Evolutionary conservation across 2,329 filamentous ascomycete species (phyloP).

Genomic region (Diaporthe sp.): DNA sequence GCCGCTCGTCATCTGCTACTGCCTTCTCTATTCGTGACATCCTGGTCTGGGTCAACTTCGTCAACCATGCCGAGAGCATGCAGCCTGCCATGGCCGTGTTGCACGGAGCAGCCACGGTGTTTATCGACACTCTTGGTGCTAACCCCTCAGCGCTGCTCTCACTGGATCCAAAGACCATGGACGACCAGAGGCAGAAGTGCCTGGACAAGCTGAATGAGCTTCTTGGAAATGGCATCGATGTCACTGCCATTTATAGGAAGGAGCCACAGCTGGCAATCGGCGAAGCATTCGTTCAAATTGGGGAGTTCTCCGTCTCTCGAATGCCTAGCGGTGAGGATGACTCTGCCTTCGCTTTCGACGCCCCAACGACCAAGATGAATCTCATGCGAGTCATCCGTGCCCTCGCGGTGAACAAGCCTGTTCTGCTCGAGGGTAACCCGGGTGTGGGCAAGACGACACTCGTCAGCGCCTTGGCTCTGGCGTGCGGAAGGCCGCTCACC

Average conservation of each 20-base stretch:
- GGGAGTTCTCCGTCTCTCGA: constrained; percentile 79
- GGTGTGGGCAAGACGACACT: constrained; percentile 98
- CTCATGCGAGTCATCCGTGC: constrained; percentile 92
- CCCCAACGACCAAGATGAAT: constrained; percentile 91
- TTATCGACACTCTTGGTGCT: constrained; percentile 93
- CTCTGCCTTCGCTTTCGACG: constrained; percentile 82
- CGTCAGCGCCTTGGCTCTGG: constrained; percentile 84
- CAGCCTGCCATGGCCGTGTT: constrained; percentile 67
- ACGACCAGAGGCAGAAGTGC: constrained; percentile 80
- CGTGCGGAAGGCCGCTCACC: constrained; percentile 85
- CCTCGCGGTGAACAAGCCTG: constrained; percentile 89
- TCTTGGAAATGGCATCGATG: constrained; percentile 72
- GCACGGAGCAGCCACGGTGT: constrained; percentile 95
- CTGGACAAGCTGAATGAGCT: constrained; percentile 79
- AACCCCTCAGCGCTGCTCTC: constrained; percentile 92
- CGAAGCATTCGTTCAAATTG: constrained; percentile 73
- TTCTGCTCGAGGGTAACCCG: constrained; percentile 95
- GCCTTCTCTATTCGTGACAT: constrained; percentile 93
- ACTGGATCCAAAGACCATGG: constrained; percentile 77
- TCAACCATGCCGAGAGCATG: constrained; percentile 75
- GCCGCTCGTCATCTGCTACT: constrained; percentile 80
- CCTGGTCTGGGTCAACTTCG: constrained; percentile 92
- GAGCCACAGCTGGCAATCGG: constrained; percentile 71
- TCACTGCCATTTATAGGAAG: constrained; percentile 75
- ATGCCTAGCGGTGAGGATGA: constrained; percentile 63